A percentile compares a stretch with the other conserved stretches of the same genome.
Conservation (phyloP, 768 basidiomycete genomes). For the Dictyophora rubrovolvata region DNA sequence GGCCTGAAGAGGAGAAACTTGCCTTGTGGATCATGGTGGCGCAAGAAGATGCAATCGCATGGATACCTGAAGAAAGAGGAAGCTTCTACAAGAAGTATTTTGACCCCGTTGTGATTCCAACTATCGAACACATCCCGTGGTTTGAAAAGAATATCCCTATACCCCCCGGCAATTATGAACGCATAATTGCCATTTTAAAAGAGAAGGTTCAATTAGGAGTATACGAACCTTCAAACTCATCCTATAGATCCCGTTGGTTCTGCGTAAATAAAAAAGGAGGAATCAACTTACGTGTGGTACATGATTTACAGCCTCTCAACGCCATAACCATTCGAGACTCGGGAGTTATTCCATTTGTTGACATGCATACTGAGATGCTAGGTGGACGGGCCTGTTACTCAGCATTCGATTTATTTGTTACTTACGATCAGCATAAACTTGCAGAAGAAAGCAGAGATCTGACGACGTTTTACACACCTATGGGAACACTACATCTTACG, state of each 20-base stretch:
- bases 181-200: slow-evolving; percentile 17
- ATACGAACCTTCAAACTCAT: slow-evolving; percentile 18
- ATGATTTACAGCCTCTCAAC: slow-evolving; percentile 25
- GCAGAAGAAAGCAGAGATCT: slow-evolving; percentile 23
- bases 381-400: slow-evolving; percentile 25
- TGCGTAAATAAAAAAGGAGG: slow-evolving; percentile 24
- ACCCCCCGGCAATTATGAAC: slow-evolving; percentile 17
- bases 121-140: slow-evolving; percentile 27
- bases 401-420: slow-evolving; percentile 19
- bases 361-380: slow-evolving; percentile 26
- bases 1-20: slow-evolving; percentile 11
- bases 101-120: slow-evolving; percentile 23
- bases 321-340: slow-evolving; percentile 27
- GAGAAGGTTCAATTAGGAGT: slow-evolving; percentile 16
- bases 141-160: slow-evolving; percentile 21
- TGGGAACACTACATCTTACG: slow-evolving; percentile 22
- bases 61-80: slow-evolving; percentile 14
- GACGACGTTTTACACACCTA: slow-evolving; percentile 31
- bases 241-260: slow-evolving; percentile 31
- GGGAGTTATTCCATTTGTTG: slow-evolving; percentile 23
- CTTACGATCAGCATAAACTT: slow-evolving; percentile 27
- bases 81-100: slow-evolving; percentile 21
- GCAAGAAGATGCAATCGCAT: slow-evolving; percentile 14
- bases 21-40: slow-evolving; percentile 10
- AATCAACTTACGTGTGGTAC: slow-evolving; percentile 14